Evolutionary conservation across 1,284 basidiomycete genomes (phyloP), one percentile per base, ranked within the genome.

Genomic region (Leccinum colubrinum): DNA sequence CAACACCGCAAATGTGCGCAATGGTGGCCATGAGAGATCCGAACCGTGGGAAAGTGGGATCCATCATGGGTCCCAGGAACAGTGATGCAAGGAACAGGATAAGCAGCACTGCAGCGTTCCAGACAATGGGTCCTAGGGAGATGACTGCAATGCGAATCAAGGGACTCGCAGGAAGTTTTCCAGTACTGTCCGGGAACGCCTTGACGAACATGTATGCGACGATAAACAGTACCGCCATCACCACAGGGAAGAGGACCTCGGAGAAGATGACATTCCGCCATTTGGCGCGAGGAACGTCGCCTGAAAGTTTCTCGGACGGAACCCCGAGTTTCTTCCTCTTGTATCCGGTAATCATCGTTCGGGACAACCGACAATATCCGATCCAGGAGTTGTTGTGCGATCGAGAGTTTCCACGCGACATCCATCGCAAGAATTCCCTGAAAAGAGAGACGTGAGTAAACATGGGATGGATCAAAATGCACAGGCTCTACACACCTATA

Each of bases 321-420:
- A 94, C 89, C 12, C 95, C 95, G 1, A 98, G 85, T 69, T 88
- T 87, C 84, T 98, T 97, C 81, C 93, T 94, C 85, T 97, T 98
- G 87, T 95, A 97, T 41, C 95, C 95, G 52, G 95, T 98, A 73
- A 98, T 95, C 84, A 94, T 91, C 9, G 95, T 98, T 63, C 95
- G 86, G 37, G 94, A 94, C 60, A 98, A 80, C 62, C 95, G 91
- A 76, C 95, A 98, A 78, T 97, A 98, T 0, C 95, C 95, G 66
- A 97, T 96, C 95, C 95, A 98, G 4, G 95, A 97, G 77, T 97
- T 98, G 72, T 86, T 92, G 78, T 97, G 95, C n/a, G 94, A 93
- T 22, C 94, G 85, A 57, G 95, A 97, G 78, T 98, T 98, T 62
- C 95, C 95, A 65, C 95, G 87, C 58, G 90, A 95, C 94, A 98